These are phyloP conservation scores for Corylus avellana DNA, from an alignment of 306 rosid species.

Conservation along the genomic window DNA sequence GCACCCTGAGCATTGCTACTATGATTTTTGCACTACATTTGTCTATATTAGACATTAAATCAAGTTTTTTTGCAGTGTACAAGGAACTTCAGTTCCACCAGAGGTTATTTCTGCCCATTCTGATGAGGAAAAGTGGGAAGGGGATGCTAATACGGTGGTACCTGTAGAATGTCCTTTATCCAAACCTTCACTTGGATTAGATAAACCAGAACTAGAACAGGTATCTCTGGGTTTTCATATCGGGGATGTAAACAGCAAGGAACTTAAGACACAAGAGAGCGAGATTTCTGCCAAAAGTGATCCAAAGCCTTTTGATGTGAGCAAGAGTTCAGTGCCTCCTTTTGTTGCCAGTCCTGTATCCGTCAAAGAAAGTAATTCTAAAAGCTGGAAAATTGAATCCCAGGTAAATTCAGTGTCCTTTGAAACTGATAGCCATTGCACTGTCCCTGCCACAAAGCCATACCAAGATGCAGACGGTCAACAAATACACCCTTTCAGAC, in stretches of 20 bases:
- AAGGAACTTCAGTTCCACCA: slow-evolving; percentile 43
- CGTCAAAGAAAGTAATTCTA: slow-evolving; percentile 24
- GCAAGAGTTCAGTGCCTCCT: slow-evolving; percentile 31
- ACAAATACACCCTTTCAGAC: slow-evolving; percentile 18
- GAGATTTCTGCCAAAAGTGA: slow-evolving; percentile 30
- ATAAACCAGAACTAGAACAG: slow-evolving; percentile 40
- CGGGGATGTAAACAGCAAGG: slow-evolving; percentile 34
- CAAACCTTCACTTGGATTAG: slow-evolving; percentile 26
- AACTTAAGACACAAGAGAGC: slow-evolving; percentile 25
- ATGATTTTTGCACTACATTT: neutral
- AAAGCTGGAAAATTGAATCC: slow-evolving; percentile 38
- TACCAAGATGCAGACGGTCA: slow-evolving; percentile 23
- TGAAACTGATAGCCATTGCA: slow-evolving; percentile 36
- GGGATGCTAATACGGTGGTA: slow-evolving; percentile 30
- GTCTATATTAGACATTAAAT: slow-evolving; percentile 28
- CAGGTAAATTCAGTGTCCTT: slow-evolving; percentile 31
- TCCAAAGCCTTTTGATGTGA: slow-evolving; percentile 44
- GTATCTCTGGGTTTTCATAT: slow-evolving; percentile 24
- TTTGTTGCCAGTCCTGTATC: slow-evolving; percentile 28
- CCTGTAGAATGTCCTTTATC: slow-evolving; percentile 34
- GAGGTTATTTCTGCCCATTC: slow-evolving; percentile 43
- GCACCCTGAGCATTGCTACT: slow-evolving; percentile 11
- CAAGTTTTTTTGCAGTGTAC: slow-evolving; percentile 45
- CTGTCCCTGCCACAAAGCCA: slow-evolving; percentile 24
- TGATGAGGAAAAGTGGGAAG: slow-evolving; percentile 53